phyloP scores from a whole-genome alignment of 805 yeast genomes.

The Teunomyces barrocoloradensis region DNA sequence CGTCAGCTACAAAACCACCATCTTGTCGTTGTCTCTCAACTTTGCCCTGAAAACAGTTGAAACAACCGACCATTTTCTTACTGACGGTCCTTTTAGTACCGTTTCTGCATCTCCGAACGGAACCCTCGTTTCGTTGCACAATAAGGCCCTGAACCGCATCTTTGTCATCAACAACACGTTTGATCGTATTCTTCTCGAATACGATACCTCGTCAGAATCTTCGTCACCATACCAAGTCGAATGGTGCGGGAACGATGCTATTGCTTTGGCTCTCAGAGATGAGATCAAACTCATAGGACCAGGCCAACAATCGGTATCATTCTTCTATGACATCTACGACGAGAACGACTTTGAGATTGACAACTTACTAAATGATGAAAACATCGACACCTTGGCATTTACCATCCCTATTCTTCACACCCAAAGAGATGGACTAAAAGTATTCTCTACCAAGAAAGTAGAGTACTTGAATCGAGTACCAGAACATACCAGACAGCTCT shows the following conservation, averaged over 20 bases:
- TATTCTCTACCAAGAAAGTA: slow-evolving; percentile 55
- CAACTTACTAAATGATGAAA: slow-evolving; percentile 11
- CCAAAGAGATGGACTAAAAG: slow-evolving; percentile 67
- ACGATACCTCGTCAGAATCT: slow-evolving; percentile 40
- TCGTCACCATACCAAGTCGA: slow-evolving; percentile 46
- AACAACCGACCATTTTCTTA: slow-evolving; percentile 34
- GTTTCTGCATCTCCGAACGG: slow-evolving; percentile 53
- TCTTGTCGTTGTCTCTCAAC: slow-evolving; percentile 25
- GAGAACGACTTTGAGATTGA: slow-evolving; percentile 32
- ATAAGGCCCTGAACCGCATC: slow-evolving; percentile 36
- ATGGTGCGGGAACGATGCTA: slow-evolving; percentile 90
- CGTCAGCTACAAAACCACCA: slow-evolving; percentile 26
- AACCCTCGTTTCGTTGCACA: slow-evolving; percentile 51
- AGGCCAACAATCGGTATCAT: slow-evolving; percentile 53
- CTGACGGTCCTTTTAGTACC: slow-evolving; percentile 48
- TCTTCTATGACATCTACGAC: slow-evolving; percentile 38
- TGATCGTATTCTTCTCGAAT: slow-evolving; percentile 42
- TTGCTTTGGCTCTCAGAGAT: slow-evolving; percentile 60
- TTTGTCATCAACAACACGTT: slow-evolving; percentile 51
- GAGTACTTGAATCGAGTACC: slow-evolving; percentile 67
- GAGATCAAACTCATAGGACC: slow-evolving; percentile 74
- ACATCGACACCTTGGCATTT: slow-evolving; percentile 19
- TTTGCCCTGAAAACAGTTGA: slow-evolving; percentile 20
- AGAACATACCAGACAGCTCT: slow-evolving; percentile 54
- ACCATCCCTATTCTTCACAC: slow-evolving; percentile 45